A percentile compares a stretch with the other conserved stretches of the same genome.
Conservation (phyloP, 2,329 filamentous ascomycete genomes). For the Monosporascus sp. region DNA sequence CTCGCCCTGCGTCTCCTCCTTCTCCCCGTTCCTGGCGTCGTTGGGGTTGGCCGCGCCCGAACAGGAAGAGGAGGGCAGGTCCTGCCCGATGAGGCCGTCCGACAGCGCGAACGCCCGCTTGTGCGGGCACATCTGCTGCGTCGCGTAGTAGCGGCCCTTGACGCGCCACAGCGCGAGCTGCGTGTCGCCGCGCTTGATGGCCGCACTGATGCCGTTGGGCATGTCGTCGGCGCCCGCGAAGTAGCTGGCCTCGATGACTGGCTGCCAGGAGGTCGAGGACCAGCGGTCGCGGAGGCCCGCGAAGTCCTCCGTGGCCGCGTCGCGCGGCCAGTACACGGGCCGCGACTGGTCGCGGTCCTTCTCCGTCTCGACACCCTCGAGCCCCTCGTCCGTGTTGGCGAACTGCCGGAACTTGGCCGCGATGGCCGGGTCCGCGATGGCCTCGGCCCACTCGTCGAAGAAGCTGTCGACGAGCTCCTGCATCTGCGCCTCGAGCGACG, state of each 20-base stretch:
- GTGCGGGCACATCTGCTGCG: conserved; percentile 93
- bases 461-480: conserved; percentile 74
- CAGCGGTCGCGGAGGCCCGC: conserved; percentile 58
- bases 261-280: conserved; percentile 68
- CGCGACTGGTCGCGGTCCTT: conserved; percentile 67
- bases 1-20: conserved; percentile 8
- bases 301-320: conserved; percentile 64
- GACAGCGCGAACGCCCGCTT: conserved; percentile 86
- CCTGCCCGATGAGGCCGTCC: conserved; percentile 76
- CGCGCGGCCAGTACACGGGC: conserved; percentile 73
- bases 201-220: conserved; percentile 68
- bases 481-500: conserved; percentile 84
- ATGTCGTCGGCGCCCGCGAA: conserved; percentile 60
- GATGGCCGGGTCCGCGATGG: conserved; percentile 63
- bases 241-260: conserved; percentile 64
- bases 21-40: conserved; percentile 29
- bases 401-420: conserved; percentile 74
- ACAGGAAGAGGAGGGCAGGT: conserved; percentile 23
- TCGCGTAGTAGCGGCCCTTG: conserved; percentile 73
- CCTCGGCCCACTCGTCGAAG: conserved; percentile 91
- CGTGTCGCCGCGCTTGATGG: conserved; percentile 81
- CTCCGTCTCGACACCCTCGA: conserved; percentile 65
- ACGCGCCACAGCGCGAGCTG: conserved; percentile 86
- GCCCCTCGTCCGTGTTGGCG: conserved; percentile 69
- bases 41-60: conserved; percentile 8